Conservation (phyloP, 2,329 filamentous ascomycete genomes). For the Penicillium sp. region DNA sequence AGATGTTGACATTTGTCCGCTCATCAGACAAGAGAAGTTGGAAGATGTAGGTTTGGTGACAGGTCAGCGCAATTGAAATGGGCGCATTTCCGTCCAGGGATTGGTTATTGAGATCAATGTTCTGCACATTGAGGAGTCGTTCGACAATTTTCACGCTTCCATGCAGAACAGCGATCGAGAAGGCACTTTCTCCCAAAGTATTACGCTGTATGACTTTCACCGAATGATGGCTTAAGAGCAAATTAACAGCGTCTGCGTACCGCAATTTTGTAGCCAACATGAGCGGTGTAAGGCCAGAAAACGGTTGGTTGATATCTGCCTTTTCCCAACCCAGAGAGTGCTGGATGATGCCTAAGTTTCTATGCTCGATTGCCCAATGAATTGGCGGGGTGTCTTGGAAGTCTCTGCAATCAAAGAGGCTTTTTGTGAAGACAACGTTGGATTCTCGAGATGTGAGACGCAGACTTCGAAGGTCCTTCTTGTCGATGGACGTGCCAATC, state of each 20-base stretch:
- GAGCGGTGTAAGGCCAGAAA: neutral
- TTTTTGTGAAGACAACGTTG: too few species aligned
- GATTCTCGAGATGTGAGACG: too few species aligned
- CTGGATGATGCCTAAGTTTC: neutral
- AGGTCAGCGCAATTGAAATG: neutral
- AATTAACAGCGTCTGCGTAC: neutral
- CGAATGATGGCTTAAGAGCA: conserved; percentile 1
- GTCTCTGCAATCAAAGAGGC: neutral
- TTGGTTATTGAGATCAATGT: neutral
- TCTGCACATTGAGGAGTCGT: neutral
- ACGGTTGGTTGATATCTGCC: neutral
- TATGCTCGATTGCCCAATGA: conserved; percentile 1
- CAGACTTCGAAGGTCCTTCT: too few species aligned
- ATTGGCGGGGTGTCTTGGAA: neutral
- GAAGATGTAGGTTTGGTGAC: neutral
- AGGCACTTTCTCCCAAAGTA: neutral
- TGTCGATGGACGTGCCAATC: too few species aligned
- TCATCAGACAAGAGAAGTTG: neutral
- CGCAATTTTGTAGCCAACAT: neutral
- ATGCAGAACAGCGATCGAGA: neutral
- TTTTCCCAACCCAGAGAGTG: neutral
- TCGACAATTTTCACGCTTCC: neutral
- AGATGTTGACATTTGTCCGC: neutral
- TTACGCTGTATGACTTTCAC: neutral
- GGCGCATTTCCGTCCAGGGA: neutral